Conservation (phyloP, 805 yeast species). For the Ogataea neopini region DNA sequence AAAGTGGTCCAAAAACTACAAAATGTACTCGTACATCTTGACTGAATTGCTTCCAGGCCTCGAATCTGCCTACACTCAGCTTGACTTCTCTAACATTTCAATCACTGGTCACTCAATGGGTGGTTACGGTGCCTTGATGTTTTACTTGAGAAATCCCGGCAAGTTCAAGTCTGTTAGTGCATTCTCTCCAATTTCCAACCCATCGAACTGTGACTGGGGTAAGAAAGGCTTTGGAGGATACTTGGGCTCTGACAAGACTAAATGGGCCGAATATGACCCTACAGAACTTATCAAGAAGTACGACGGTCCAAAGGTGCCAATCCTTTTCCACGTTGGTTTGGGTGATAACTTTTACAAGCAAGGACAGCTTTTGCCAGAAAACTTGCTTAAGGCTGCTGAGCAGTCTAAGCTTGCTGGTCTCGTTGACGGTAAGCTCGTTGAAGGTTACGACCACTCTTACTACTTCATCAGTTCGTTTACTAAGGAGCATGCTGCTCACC, state of each 20-base stretch:
- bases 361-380: conserved; percentile 72
- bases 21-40: conserved; percentile 83
- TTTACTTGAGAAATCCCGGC: conserved; percentile 65
- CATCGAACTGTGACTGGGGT: conserved; percentile 83
- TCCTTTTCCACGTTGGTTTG: conserved; percentile 82
- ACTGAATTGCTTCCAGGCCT: conserved; percentile 65
- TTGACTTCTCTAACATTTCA: conserved; percentile 68
- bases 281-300: conserved; percentile 64
- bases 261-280: conserved; percentile 86
- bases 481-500: conserved; percentile 81
- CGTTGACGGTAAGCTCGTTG: conserved; percentile 61
- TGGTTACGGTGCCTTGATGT: conserved; percentile 86
- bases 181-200: conserved; percentile 88
- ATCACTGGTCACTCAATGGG: conserved; percentile 99
- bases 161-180: conserved; percentile 81
- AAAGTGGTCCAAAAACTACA: conserved; percentile 72
- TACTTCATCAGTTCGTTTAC: conserved; percentile 80
- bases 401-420: conserved; percentile 59
- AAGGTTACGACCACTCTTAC: conserved; percentile 90
- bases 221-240: conserved; percentile 78
- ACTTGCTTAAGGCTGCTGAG: conserved; percentile 60
- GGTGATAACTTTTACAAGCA: conserved; percentile 62
- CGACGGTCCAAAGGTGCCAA: conserved; percentile 51
- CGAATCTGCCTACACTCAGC: conserved; percentile 39
- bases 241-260: conserved; percentile 58